A percentile compares a stretch with the other conserved stretches of the same genome.
phyloP scores from a whole-genome alignment of 2,329 filamentous ascomycete species.

The Drechslerella stenobrocha region DNA sequence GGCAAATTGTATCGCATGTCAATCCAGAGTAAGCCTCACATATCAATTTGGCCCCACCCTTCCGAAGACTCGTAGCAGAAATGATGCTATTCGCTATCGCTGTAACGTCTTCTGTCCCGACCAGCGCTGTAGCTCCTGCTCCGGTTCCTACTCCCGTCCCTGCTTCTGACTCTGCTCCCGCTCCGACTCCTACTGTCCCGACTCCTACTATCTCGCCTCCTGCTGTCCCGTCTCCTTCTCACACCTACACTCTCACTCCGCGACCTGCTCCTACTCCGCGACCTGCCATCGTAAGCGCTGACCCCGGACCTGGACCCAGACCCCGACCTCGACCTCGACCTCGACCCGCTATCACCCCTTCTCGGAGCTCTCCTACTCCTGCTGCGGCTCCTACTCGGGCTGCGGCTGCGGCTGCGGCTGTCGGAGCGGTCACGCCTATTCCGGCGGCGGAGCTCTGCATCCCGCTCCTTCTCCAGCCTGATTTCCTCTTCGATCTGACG shows the following conservation, averaged over 20 bases:
- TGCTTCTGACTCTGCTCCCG: neutral
- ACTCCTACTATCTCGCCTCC: neutral
- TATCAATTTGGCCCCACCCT: no score
- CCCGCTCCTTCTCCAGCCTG: constrained; percentile 51
- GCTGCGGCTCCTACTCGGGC: constrained; percentile 22
- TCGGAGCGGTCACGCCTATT: constrained; percentile 37
- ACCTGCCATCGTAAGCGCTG: constrained; percentile 3
- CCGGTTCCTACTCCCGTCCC: constrained; percentile 23
- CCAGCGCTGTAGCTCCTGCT: constrained; percentile 42
- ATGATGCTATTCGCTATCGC: constrained; percentile 27
- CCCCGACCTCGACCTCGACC: constrained; percentile 14
- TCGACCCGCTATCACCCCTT: constrained; percentile 26
- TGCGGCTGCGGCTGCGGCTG: constrained; percentile 27
- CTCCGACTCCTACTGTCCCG: no score
- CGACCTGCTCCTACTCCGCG: constrained; percentile 8
- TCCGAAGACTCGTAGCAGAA: no score
- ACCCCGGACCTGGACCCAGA: neutral
- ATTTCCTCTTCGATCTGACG: constrained; percentile 38
- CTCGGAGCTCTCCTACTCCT: constrained; percentile 10
- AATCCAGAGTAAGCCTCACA: no score
- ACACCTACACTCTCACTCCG: constrained; percentile 13
- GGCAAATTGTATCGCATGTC: no score
- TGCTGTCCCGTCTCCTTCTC: constrained; percentile 11
- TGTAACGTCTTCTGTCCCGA: constrained; percentile 27
- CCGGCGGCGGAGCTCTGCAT: constrained; percentile 24